Evolutionary conservation across 805 yeast genomes (phyloP).

Genomic region (Diddensiella caesifluorescens): DNA sequence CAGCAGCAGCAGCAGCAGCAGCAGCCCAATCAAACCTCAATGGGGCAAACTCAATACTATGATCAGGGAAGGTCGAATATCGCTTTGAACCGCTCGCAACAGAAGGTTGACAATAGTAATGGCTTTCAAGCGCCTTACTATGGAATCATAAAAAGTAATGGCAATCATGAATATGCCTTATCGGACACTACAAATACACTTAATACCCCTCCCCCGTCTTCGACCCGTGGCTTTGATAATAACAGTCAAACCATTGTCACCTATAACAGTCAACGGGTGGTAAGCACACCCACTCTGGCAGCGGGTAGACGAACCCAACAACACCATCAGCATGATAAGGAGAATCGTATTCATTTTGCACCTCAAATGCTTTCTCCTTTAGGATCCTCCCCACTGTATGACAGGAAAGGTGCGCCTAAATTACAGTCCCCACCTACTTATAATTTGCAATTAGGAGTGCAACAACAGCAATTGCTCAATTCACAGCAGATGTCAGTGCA

Average conservation of each 20-base stretch:
- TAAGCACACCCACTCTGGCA: constrained; percentile 1
- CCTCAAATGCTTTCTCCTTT: constrained; percentile 19
- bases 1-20: constrained; percentile 6
- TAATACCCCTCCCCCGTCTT: constrained; percentile 23
- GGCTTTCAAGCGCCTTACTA: background rate
- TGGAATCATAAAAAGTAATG: background rate
- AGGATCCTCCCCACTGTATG: constrained; percentile 17
- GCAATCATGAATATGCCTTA: constrained; percentile 1
- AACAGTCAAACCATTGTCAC: background rate
- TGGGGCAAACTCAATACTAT: too few species aligned
- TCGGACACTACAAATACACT: constrained; percentile 17
- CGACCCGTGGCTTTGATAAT: constrained; percentile 8
- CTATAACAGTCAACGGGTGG: background rate
- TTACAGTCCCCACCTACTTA: background rate
- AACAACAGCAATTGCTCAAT: background rate
- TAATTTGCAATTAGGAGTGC: background rate
- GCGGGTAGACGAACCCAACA: constrained; percentile 1
- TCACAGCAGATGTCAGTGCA: background rate
- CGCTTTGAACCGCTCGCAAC: background rate
- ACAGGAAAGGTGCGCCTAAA: constrained; percentile 7
- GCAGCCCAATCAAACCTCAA: constrained; percentile 11
- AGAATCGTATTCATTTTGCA: constrained; percentile 5
- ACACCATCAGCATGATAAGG: constrained; percentile 1
- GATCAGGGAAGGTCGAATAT: too few species aligned
- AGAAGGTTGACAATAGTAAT: constrained; percentile 6